phyloP scores from a whole-genome alignment of 169 alveolate species.

The Besnoitia besnoiti region DNA sequence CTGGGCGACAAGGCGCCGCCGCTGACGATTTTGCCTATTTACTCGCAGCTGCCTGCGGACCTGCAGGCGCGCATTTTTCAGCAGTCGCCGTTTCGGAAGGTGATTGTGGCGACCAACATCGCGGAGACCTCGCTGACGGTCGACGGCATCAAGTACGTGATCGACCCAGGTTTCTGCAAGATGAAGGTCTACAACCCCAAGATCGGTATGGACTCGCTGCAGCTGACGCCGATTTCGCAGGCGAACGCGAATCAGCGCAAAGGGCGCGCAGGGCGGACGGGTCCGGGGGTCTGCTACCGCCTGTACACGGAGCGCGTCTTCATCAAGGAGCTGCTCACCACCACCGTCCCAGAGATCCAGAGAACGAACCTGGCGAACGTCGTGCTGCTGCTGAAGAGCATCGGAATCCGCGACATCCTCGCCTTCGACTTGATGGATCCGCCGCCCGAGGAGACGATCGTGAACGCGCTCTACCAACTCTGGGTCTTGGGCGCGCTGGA shows the following conservation, averaged over 20 bases:
- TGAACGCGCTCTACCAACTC: slow-evolving; percentile 90
- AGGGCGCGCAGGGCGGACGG: slow-evolving; percentile 99
- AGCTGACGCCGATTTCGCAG: slow-evolving; percentile 98
- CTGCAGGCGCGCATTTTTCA: slow-evolving; percentile 95
- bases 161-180: slow-evolving; percentile 99
- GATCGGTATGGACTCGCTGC: slow-evolving; percentile 99
- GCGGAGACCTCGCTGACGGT: slow-evolving; percentile 99
- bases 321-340: slow-evolving; percentile 95
- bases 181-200: slow-evolving; percentile 98
- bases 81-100: slow-evolving; percentile 86
- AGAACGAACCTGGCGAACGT: slow-evolving; percentile 99
- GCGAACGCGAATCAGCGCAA: slow-evolving; percentile 99
- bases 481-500: slow-evolving; percentile 89
- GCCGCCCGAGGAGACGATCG: slow-evolving; percentile 88
- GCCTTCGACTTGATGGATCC: slow-evolving; percentile 99
- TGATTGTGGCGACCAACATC: slow-evolving; percentile 99
- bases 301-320: slow-evolving; percentile 97
- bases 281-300: slow-evolving; percentile 99
- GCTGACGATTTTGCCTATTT: slow-evolving; percentile 93
- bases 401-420: slow-evolving; percentile 92
- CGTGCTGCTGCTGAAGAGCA: slow-evolving; percentile 96
- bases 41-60: slow-evolving; percentile 98
- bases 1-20: slow-evolving; percentile 76
- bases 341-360: slow-evolving; percentile 99
- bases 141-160: slow-evolving; percentile 98